Base-by-base conservation (phyloP, 192 early-diverging fungal genomes). In the Dimargaris verticillata region DNA sequence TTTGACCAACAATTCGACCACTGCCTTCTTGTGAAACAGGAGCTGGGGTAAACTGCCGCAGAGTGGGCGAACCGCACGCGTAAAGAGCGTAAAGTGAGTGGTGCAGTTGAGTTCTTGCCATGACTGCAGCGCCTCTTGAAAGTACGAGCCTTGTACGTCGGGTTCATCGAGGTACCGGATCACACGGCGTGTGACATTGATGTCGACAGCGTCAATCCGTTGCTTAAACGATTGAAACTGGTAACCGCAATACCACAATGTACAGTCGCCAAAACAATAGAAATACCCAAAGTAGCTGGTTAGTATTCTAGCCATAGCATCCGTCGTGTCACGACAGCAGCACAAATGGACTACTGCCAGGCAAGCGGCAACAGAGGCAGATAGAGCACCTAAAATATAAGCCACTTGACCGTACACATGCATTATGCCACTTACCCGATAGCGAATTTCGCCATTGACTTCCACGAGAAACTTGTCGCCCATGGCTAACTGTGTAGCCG, bases 61-160 rank as follows among this genome's bases (percentile, higher is more conserved):
- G 58, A 80, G 74, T 28, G 74, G 70, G 47, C 70, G 71, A 25
- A 95, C 74, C 9, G 88, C 84, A 15, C 75, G 71, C 22, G 73
- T 64, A 66, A 97, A 91, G 15, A 70, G 71, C 9, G 76, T 77
- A 68, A 89, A 99, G 55, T 87, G 78, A 38, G 71, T 76, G 5
- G 95, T 93, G 62, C 86, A 75, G 70, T 99, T 95, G n/a, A 92
- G 75, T 59, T 99, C 95, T 51, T 72, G 76, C 89, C 90, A 94
- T 60, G 82, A 76, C 22, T 77, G 74, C n/a, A 95, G 62, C 0
- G 83, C 74, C 62, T 93, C 87, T 58, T 82, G 76, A 69, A 97
- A 95, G 66, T 83, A 95, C 43, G 88, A 89, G 44, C 80, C 83
- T 61, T 80, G 68, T 42, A 77, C 69, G 44, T 78, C 70, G 18